Conservation (phyloP, 352 stramenopile species). For the Globisporangium alternatum region DNA sequence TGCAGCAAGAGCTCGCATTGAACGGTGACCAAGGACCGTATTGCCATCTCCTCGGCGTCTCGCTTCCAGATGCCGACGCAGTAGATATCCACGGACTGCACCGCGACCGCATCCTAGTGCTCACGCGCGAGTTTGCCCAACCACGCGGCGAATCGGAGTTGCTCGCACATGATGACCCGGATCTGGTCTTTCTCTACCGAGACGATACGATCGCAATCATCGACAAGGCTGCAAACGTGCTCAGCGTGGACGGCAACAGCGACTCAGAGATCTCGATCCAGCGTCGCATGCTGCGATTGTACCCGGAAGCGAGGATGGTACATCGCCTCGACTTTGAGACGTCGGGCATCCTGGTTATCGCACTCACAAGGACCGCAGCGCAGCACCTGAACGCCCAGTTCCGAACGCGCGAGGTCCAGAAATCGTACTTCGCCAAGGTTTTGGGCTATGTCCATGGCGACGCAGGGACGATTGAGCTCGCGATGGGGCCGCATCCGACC, state of each 20-base stretch:
- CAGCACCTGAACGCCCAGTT: slow-evolving; percentile 71
- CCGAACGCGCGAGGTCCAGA: slow-evolving; percentile 47
- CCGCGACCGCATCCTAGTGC: slow-evolving; percentile 42
- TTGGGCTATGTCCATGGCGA: slow-evolving; percentile 31
- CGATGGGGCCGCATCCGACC: slow-evolving; percentile 50
- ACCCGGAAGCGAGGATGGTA: slow-evolving; percentile 61
- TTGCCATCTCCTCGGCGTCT: slow-evolving; percentile 31
- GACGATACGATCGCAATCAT: slow-evolving; percentile 59
- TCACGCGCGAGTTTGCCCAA: slow-evolving; percentile 38
- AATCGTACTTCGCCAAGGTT: slow-evolving; percentile 61
- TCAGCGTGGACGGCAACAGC: slow-evolving; percentile 56
- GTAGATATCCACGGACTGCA: slow-evolving; percentile 21
- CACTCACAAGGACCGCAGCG: slow-evolving; percentile 50
- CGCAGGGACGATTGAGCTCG: slow-evolving; percentile 30
- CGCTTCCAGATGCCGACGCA: slow-evolving; percentile 21
- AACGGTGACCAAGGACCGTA: neutral
- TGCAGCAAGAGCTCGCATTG: slow-evolving; percentile 2
- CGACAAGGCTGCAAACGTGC: slow-evolving; percentile 52
- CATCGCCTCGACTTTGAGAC: slow-evolving; percentile 80
- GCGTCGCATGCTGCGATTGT: slow-evolving; percentile 35
- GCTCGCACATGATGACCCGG: slow-evolving; percentile 4
- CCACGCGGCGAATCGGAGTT: neutral
- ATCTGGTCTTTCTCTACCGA: slow-evolving; percentile 34
- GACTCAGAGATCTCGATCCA: slow-evolving; percentile 41
- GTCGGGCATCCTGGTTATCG: slow-evolving; percentile 68